These are phyloP conservation scores for Salix exigua DNA, from an alignment of 345 rosid species.

Conservation along the genomic window DNA sequence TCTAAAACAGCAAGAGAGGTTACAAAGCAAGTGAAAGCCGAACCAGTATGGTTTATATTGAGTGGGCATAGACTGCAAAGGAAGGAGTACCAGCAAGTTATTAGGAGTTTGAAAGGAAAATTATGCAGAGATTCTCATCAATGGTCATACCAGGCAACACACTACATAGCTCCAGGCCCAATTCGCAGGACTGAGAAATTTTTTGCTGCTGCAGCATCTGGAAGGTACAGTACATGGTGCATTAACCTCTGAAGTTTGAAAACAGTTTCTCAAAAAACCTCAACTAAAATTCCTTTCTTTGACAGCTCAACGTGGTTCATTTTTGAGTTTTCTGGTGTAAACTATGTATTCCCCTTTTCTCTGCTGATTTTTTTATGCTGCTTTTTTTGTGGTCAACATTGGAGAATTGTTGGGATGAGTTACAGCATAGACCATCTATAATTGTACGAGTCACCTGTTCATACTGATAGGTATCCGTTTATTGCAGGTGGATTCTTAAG, in stretches of 20 bases:
- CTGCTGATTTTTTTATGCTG: not conserved
- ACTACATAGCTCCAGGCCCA: slow-evolving; percentile 66
- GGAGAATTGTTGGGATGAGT: not conserved
- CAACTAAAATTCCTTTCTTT: not conserved
- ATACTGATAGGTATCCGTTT: slow-evolving; percentile 3
- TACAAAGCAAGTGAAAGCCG: slow-evolving; percentile 22
- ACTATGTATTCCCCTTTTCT: not conserved
- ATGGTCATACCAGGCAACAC: slow-evolving; percentile 98
- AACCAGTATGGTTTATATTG: slow-evolving; percentile 57
- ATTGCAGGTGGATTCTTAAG: slow-evolving; percentile 91
- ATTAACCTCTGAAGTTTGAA: slow-evolving; percentile 8
- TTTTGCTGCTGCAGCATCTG: slow-evolving; percentile 40
- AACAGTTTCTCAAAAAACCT: not conserved
- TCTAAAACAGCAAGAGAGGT: slow-evolving; percentile 12
- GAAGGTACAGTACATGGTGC: slow-evolving; percentile 30
- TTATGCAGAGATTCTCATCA: slow-evolving; percentile 85
- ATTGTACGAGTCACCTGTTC: not conserved
- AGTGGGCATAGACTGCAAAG: slow-evolving; percentile 71
- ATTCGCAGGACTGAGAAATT: slow-evolving; percentile 84
- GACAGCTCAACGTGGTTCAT: not conserved
- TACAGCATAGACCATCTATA: not conserved
- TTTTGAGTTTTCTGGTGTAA: not conserved
- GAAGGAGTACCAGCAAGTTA: slow-evolving; percentile 64
- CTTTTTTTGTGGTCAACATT: not conserved
- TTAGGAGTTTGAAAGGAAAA: slow-evolving; percentile 67